phyloP scores from a whole-genome alignment of 371 early-diverging fungal genomes.

The Zopfochytrium polystomum region DNA sequence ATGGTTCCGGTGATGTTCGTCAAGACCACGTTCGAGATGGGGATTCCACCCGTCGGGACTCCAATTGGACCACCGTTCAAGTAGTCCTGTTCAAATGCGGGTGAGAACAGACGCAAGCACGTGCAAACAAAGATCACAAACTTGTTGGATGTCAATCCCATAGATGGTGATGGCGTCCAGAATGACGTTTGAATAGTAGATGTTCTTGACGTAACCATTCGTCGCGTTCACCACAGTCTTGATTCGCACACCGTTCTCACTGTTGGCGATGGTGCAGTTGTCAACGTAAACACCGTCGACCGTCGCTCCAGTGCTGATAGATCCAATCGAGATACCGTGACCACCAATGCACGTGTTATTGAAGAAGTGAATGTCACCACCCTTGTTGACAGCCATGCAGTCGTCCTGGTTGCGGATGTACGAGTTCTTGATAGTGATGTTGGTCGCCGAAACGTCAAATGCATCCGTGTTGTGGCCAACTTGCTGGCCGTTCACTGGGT shows the following conservation, averaged over 20 bases:
- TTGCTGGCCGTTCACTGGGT: neutral
- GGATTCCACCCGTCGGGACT: neutral
- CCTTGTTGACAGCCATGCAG: constrained; percentile 2
- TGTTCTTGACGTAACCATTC: neutral
- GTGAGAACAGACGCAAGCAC: no score
- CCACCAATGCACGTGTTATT: constrained; percentile 6
- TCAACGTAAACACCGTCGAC: constrained; percentile 4
- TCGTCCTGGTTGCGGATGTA: constrained; percentile 7
- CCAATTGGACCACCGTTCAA: neutral
- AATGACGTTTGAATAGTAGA: neutral
- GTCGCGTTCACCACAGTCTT: constrained; percentile 4
- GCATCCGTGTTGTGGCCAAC: constrained; percentile 8
- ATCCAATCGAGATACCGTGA: constrained; percentile 5
- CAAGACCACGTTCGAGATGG: neutral
- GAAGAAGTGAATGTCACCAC: neutral
- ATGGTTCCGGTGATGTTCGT: constrained; percentile 2
- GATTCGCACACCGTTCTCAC: constrained; percentile 1
- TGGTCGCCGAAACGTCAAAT: neutral
- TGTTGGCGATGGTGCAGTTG: constrained; percentile 3
- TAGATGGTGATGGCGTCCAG: neutral
- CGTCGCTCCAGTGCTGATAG: neutral
- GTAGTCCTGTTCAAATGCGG: constrained; percentile 8
- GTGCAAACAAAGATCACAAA: no score
- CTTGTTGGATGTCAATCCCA: neutral
- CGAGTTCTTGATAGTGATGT: constrained; percentile 4